Evolutionary conservation across 2,329 filamentous ascomycete species (phyloP), one percentile per base, ranked within the genome.

Genomic region (Fusarium haematococcum): DNA sequence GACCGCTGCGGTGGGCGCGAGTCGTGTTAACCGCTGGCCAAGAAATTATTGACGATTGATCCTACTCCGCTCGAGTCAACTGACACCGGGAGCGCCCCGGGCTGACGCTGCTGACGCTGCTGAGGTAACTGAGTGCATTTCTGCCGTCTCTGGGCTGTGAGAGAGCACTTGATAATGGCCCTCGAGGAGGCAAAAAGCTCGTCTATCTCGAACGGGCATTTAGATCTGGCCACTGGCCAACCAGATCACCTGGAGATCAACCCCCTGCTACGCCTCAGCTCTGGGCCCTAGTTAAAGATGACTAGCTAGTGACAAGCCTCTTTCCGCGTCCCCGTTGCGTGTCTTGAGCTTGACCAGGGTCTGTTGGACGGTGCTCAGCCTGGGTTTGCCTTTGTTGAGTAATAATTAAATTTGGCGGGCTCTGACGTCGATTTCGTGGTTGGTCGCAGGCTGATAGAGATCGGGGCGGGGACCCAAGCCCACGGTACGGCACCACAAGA

Each of bases 181-280:
- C 37, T 35, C 16, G 48, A 56, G 35, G 25, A 41, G 45, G 50
- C 43, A 35, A 45, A 63, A 27, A 56, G 68, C 65, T 74, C 74
- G 71, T 74, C 66, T 72, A 70, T 76, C 75, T 78, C 35, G 67
- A 75, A 77, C 54, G 57, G 62, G 65, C 54, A 74, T 75, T 64
- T 67, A 63, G 69, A 78, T 74, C 67, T 69, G 63, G 63, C 59
- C 66, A 67, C 35, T 71, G 70, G 54, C 77, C 77, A 78, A 78
- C 72, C 77, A 74, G 45, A 43, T 50, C 32, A 18, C 48, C 56
- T 63, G 39, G 58, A 65, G 33, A 35, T 41, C 50, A 60, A 23
- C 56, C 58, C 75, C 73, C 52, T 77, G 63, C 63, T 67, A 59
- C 50, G 65, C 69, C 71, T 67, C 71, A 61, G 65, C 71, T 70